A percentile compares a stretch with the other conserved stretches of the same genome.
Conservation (phyloP, 345 rosid genomes). For the Geranium brycei region DNA sequence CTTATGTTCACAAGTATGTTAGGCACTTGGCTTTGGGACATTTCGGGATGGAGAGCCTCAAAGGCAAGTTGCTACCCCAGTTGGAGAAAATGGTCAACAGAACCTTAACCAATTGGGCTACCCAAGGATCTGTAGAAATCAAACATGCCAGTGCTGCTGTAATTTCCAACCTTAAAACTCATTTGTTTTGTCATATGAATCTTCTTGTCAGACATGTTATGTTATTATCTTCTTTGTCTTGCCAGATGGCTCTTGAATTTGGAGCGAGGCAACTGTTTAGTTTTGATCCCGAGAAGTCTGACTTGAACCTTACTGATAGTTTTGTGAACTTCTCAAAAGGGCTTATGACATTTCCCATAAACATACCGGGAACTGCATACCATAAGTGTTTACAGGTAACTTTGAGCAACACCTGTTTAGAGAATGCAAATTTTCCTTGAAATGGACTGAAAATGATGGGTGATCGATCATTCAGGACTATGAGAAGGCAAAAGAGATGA, state of each 20-base stretch:
- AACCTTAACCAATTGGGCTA: constrained; percentile 12
- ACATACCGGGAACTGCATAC: constrained; percentile 25
- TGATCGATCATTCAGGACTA: constrained; percentile 4
- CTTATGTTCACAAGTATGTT: constrained; percentile 13
- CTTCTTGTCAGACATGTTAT: background rate
- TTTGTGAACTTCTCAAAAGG: constrained; percentile 3
- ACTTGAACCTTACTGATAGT: constrained; percentile 7
- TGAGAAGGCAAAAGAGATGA: constrained; percentile 1
- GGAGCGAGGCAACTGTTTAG: constrained; percentile 13
- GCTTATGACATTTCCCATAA: constrained; percentile 23
- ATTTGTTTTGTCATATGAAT: background rate
- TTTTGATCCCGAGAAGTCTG: constrained; percentile 9
- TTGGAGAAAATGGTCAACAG: constrained; percentile 6
- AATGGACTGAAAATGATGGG: background rate
- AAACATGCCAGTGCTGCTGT: constrained; percentile 7
- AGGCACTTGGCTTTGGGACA: constrained; percentile 4
- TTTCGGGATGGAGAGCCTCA: constrained; percentile 18
- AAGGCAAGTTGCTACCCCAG: constrained; percentile 8
- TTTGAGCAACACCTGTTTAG: background rate
- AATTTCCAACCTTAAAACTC: background rate
- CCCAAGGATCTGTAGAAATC: constrained; percentile 12
- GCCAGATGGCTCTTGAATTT: constrained; percentile 15
- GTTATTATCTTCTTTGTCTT: background rate
- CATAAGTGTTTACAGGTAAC: constrained; percentile 27
- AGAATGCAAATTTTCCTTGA: background rate